These are phyloP conservation scores for Botrytis porri DNA, from an alignment of 2,329 filamentous ascomycete species.

Conservation along the genomic window DNA sequence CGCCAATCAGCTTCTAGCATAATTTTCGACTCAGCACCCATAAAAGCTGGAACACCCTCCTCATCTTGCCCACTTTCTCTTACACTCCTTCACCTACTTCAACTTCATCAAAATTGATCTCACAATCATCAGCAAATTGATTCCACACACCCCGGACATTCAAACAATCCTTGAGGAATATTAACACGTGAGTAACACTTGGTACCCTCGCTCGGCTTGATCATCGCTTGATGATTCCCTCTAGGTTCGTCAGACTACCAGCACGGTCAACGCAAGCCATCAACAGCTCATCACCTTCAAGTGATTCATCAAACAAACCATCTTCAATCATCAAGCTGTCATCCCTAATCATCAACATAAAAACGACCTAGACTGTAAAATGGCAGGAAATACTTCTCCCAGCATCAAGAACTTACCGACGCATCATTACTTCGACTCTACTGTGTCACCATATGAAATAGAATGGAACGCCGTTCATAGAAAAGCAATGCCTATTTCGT, in stretches of 20 bases:
- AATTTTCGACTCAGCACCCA: constrained; percentile 22
- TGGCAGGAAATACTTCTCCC: constrained; percentile 10
- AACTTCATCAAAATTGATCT: constrained; percentile 24
- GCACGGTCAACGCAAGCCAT: constrained; percentile 26
- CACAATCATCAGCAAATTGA: constrained; percentile 29
- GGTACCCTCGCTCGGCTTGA: constrained; percentile 37
- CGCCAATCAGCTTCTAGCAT: constrained; percentile 20
- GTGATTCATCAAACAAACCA: constrained; percentile 29
- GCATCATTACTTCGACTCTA: not conserved
- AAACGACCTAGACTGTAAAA: not conserved
- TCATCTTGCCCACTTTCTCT: constrained; percentile 33
- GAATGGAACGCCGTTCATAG: not conserved
- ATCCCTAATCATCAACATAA: not conserved
- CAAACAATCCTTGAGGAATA: constrained; percentile 27
- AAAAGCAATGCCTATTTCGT: not conserved
- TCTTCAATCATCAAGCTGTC: constrained; percentile 9
- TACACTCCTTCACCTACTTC: constrained; percentile 29
- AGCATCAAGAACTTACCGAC: constrained; percentile 10
- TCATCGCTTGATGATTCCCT: constrained; percentile 30
- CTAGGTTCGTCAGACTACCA: constrained; percentile 27
- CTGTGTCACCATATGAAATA: not conserved
- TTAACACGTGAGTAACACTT: constrained; percentile 31
- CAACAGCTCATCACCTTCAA: constrained; percentile 26
- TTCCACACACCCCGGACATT: constrained; percentile 29
- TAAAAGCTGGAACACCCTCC: constrained; percentile 35